Percentiles rank a stretch among this genome's conserved stretches.
Conservation (phyloP, 2,329 filamentous ascomycete genomes). For the Colletotrichum costaricense region DNA sequence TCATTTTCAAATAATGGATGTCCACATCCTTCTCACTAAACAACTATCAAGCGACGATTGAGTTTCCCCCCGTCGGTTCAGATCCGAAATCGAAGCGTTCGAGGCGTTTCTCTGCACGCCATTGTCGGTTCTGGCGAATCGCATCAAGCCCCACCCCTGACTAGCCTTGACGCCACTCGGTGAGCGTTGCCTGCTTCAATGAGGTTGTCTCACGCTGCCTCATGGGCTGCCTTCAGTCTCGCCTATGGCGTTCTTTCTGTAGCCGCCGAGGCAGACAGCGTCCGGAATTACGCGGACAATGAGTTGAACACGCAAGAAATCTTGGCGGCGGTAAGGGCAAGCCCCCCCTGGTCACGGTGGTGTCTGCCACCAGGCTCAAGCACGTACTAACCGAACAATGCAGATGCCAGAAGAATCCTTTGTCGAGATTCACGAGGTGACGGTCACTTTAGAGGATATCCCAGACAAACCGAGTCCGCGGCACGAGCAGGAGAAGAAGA, state of each 20-base stretch:
- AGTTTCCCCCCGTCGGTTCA: background rate
- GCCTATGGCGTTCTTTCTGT: background rate
- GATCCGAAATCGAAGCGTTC: background rate
- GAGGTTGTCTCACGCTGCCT: background rate
- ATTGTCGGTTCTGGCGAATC: background rate
- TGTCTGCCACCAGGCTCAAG: too few species aligned
- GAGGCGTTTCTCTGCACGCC: background rate
- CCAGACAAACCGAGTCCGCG: slow-evolving; percentile 39
- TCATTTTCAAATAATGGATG: background rate
- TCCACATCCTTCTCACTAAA: background rate
- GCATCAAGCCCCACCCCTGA: background rate
- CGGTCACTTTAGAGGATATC: slow-evolving; percentile 40
- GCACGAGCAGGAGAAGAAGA: slow-evolving; percentile 45
- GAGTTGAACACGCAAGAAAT: background rate
- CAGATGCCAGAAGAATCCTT: slow-evolving; percentile 23
- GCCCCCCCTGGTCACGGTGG: too few species aligned
- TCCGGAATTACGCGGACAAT: background rate
- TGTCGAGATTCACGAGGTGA: slow-evolving; percentile 42
- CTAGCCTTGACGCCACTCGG: background rate
- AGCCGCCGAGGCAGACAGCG: background rate
- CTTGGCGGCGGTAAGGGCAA: slow-evolving; percentile 17
- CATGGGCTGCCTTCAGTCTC: background rate
- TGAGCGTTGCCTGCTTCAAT: background rate
- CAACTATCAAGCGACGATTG: background rate
- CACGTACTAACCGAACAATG: background rate